Evolutionary conservation across 352 stramenopile species (phyloP), one percentile per base, ranked within the genome.

Genomic region (Plasmopara muralis): DNA sequence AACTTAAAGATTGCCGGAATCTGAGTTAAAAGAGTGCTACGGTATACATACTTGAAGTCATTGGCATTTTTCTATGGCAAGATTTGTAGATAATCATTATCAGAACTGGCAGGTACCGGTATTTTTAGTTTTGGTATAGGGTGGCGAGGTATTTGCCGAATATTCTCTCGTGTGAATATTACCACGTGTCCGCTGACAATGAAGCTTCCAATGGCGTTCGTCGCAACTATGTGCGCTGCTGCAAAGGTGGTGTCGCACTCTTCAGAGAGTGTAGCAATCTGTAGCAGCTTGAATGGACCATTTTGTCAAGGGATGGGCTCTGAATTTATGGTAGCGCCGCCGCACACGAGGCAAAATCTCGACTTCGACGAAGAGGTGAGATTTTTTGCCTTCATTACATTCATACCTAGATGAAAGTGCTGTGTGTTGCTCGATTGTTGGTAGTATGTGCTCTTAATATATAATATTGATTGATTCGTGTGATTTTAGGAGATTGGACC

Each of bases 261-360:
- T 25, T 12, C 29, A 43, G 15, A 9, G 1, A 6, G 40, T n/a
- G 25, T 34, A 2, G 18, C 12, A 7, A 44, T 47, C 7, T 90
- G 79, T 55, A 90, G 77, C 54, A 88, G 77, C 33, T 61, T 83
- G 9, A 88, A 80, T n/a, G 79, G 79, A 12, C 79, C 79, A 18
- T 90, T 74, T 37, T 90, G 79, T 35, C 38, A 28, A 0, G 62
- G 40, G 25, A 40, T 74, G 0, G 62, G 52, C 3, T 38, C 46
- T 18, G 61, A 62, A 31, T 75, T 78, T 44, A 47, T 57, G 35
- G 13, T 53, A 13, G 49, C 74, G 20, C 73, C 77, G 20, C 47
- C 20, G 9, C 68, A 90, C 46, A 70, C 70, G 14, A 34, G 35
- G 4, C 38, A 64, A 12, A 74, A 78, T 39, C 66, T 90, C 18